Evolutionary conservation across 129 eudicot species (phyloP).

Genomic region (Dittrichia graveolens): DNA sequence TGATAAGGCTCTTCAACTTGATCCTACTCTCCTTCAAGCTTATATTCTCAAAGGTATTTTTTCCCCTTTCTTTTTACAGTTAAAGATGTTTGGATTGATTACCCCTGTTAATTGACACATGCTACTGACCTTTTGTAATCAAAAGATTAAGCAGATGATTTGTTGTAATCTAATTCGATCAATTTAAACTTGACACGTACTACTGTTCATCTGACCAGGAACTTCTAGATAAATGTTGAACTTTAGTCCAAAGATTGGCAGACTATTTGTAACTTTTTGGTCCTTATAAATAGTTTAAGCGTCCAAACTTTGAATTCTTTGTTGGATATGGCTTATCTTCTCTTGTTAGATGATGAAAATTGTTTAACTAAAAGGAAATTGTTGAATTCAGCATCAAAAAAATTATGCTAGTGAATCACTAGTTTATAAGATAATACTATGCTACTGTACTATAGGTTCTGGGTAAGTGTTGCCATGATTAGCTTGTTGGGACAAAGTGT

Average conservation of each 20-base stretch:
- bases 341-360: constrained; percentile 14
- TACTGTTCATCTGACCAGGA: not conserved
- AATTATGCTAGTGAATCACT: constrained; percentile 4
- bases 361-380: not conserved
- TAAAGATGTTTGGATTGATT: constrained; percentile 12
- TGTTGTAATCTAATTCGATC: constrained; percentile 7
- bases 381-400: not conserved
- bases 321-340: constrained; percentile 11
- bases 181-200: constrained; percentile 7
- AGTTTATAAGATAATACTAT: not conserved
- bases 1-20: constrained; percentile 86
- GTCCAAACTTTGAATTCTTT: not conserved
- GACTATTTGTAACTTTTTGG: constrained; percentile 4
- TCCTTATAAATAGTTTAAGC: not conserved
- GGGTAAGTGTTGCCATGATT: constrained; percentile 2
- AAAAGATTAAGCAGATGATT: constrained; percentile 3
- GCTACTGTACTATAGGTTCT: not conserved
- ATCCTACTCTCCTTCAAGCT: constrained; percentile 79
- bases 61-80: not conserved
- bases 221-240: constrained; percentile 12
- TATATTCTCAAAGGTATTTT: constrained; percentile 85
- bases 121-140: not conserved
- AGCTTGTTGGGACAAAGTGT: no score
- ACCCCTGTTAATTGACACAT: not conserved
- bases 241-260: constrained; percentile 11